Evolutionary conservation across 176 grass and related monocot genomes (phyloP).

Genomic region (Ananas comosus): DNA sequence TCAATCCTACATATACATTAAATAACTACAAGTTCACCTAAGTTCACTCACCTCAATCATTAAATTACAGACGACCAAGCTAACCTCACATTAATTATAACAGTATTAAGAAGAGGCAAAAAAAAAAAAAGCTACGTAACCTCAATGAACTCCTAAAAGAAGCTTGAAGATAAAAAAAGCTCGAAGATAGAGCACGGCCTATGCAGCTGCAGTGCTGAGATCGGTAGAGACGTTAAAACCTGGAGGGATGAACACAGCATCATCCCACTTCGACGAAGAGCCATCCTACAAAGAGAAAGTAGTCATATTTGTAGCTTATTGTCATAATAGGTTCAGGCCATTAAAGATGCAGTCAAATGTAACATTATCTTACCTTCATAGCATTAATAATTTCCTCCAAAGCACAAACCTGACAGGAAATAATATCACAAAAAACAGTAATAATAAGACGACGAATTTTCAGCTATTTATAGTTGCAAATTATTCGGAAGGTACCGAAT

Average conservation of each 20-base stretch:
- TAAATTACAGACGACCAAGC: no score
- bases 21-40: no score
- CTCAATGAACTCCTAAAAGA: no score
- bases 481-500: slow-evolving; percentile 1
- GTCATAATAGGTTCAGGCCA: not conserved
- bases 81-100: no score
- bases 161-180: no score
- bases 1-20: no score
- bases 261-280: slow-evolving; percentile 59
- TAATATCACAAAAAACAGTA: slow-evolving; percentile 3
- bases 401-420: slow-evolving; percentile 49
- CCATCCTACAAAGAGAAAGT: slow-evolving; percentile 38
- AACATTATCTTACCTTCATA: slow-evolving; percentile 50
- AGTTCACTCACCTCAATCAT: no score
- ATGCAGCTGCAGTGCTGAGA: not conserved
- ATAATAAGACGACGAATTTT: not conserved
- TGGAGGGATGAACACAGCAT: slow-evolving; percentile 83
- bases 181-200: not conserved
- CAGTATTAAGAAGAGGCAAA: no score
- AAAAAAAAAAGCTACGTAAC: no score
- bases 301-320: slow-evolving; percentile 2
- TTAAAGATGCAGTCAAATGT: not conserved
- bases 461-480: not conserved
- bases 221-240: slow-evolving; percentile 56
- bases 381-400: slow-evolving; percentile 76